Evolutionary conservation across 2,329 filamentous ascomycete species (phyloP), one percentile per base, ranked within the genome.

Genomic region (Alternaria triticimaculans): DNA sequence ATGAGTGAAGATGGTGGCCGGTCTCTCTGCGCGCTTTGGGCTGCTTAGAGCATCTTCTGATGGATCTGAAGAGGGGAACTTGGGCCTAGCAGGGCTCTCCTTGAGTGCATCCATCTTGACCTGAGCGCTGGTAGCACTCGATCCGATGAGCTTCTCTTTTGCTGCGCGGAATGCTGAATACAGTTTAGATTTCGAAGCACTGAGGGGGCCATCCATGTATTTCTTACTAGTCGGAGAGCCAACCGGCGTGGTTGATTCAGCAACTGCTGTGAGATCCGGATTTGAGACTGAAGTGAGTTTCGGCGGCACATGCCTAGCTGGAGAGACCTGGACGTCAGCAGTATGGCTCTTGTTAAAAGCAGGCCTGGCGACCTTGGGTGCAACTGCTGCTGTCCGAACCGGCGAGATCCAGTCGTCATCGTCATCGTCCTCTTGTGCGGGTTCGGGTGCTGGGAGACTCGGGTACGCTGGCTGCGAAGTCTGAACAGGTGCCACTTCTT

Each of bases 141-240:
- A 95, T 70, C 92, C 96, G 18, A 91, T 93, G 66, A 97, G 90
- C 53, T 97, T 87, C 14, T 91, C 92, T 78, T 92, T 95, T 5
- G 94, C 96, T 59, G 90, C 92, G 80, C 94, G 94, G 72, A 97
- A 84, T 63, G 97, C 94, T 10, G 94, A 97, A 50, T 95, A 96
- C 51, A 98, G 85, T 77, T 94, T 96, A 75, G 92, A 93, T 82
- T 97, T 98, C 26, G 96, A 94, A 55, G 96, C 93, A 80, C 94
- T 97, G 63, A 97, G 81, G 6, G 93, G 93, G 62, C 91, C 95
- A 69, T 96, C 94, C 78, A 67, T 86, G 82, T 78, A 87, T 82
- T 78, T 86, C 73, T 80, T 83, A 60, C 73, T 73, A 70, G 70
- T 72, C 26, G 88, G 88, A 23, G 88, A 89, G 28, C 84, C 86